phyloP scores from a whole-genome alignment of 148 eudicot genomes.

The Vaccinium vitisidaea region DNA sequence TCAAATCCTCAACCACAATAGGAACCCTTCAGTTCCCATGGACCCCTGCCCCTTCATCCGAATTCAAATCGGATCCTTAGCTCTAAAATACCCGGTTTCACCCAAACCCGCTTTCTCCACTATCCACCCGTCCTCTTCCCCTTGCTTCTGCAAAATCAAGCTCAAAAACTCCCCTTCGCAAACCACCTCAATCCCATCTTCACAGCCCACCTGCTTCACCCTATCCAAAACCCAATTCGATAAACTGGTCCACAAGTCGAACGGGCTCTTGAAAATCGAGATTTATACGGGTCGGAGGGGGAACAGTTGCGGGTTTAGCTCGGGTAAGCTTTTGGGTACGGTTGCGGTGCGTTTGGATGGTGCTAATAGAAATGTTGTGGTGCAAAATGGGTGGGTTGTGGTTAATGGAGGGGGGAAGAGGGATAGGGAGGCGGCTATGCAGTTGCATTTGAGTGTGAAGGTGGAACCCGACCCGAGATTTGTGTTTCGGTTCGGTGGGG shows the following conservation, averaged over 20 bases:
- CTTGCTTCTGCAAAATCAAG: constrained; percentile 50
- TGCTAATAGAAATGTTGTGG: constrained; percentile 24
- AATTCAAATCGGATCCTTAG: constrained; percentile 52
- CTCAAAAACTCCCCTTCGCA: constrained; percentile 48
- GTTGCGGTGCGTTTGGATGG: constrained; percentile 52
- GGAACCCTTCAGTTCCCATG: constrained; percentile 25
- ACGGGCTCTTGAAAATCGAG: constrained; percentile 36
- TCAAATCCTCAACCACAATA: background rate
- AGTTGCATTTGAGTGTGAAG: constrained; percentile 59
- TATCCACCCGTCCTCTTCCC: constrained; percentile 13
- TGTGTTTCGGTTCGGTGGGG: constrained; percentile 79
- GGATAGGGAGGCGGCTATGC: constrained; percentile 16
- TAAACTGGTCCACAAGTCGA: constrained; percentile 22
- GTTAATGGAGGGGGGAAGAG: constrained; percentile 27
- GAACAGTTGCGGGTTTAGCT: constrained; percentile 26
- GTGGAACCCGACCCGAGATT: constrained; percentile 88
- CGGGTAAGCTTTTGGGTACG: constrained; percentile 53
- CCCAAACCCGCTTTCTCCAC: constrained; percentile 12
- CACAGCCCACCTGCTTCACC: constrained; percentile 44
- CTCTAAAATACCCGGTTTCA: constrained; percentile 29
- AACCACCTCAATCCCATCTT: constrained; percentile 27
- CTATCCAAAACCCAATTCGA: constrained; percentile 54
- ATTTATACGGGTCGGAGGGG: constrained; percentile 31
- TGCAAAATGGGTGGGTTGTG: constrained; percentile 76
- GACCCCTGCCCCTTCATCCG: constrained; percentile 78